Evolutionary conservation across 2,329 filamentous ascomycete genomes (phyloP).

Genomic region (Drechslera avenae): DNA sequence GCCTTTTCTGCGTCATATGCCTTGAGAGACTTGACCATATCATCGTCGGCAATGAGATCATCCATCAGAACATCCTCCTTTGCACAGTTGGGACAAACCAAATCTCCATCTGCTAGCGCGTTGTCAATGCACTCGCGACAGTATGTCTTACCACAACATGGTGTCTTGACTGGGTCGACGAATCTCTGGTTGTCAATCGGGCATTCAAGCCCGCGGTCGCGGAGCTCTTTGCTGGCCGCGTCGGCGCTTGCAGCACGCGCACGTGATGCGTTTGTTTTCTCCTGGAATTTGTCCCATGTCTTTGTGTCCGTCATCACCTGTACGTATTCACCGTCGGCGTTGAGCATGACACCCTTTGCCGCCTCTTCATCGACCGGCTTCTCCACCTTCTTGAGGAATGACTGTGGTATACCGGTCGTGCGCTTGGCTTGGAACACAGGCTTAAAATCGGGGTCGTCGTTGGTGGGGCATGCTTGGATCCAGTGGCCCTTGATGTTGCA

Average conservation of each 20-base stretch:
- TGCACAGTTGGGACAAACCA: conserved; percentile 90
- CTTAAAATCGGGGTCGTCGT: conserved; percentile 95
- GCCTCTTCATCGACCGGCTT: conserved; percentile 87
- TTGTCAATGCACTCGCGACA: conserved; percentile 99
- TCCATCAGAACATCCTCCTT: conserved; percentile 91
- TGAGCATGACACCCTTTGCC: conserved; percentile 92
- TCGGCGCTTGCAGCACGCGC: conserved; percentile 78
- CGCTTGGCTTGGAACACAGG: conserved; percentile 91
- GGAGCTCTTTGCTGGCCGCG: conserved; percentile 81
- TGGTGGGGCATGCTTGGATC: conserved; percentile 98
- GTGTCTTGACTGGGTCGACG: conserved; percentile 98
- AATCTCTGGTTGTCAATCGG: conserved; percentile 97
- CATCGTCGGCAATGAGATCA: conserved; percentile 76
- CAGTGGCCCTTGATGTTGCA: conserved; percentile 98
- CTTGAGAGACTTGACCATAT: conserved; percentile 77
- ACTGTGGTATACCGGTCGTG: conserved; percentile 94
- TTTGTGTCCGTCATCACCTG: conserved; percentile 94
- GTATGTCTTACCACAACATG: conserved; percentile 97
- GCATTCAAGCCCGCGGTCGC: conserved; percentile 88
- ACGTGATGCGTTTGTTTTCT: conserved; percentile 85
- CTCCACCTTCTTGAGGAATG: conserved; percentile 93
- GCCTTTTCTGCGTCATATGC: conserved; percentile 66
- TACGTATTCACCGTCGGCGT: conserved; percentile 96
- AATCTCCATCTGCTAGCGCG: conserved; percentile 97
- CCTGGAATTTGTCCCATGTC: conserved; percentile 96